Evolutionary conservation across 2,329 filamentous ascomycete species (phyloP), one percentile per base, ranked within the genome.

Genomic region (Botryotinia convoluta): DNA sequence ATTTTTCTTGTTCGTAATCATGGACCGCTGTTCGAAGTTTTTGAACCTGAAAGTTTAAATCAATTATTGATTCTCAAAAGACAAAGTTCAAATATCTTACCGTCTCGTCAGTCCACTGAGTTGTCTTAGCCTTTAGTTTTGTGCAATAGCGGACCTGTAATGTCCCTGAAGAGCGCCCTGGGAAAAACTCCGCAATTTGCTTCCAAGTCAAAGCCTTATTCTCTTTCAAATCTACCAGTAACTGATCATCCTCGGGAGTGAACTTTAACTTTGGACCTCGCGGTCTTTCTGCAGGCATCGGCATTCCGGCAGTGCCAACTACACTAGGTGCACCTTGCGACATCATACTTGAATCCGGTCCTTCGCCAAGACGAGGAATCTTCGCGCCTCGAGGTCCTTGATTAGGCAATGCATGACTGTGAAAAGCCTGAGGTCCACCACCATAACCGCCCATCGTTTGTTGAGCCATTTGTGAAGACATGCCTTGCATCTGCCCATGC

Each of bases 181-280:
- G 95, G 78, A 98, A 98, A 83, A 97, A 97, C 80, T 97, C 95
- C 73, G 94, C 93, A 80, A 98, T 98, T 85, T 98, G 95, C 84
- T 97, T 97, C 95, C 95, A 98, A 7, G 95, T 97, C 81, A 98
- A 86, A 80, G 93, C 95, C 83, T 96, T 97, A 80, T 96, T 95
- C 83, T 98, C 95, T 82, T 98, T 98, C 75, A 98, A 85, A 80
- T 97, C 93, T 73, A 97, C 91, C 71, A 98, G 86, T 65, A 97
- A 85, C 77, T 93, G 91, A 82, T 98, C 95, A 81, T 98, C 95
- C 82, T 97, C 94, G 16, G 93, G 90, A 0, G 94, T 97, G 81
- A 98, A 98, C 83, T 97, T 97, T 78, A 97, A 86, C 84, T 97
- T 98, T 10, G 94, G 94, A 4, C 93, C 94, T 74, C 93, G 90